A percentile compares a stretch with the other conserved stretches of the same genome.
Conservation (phyloP, 345 rosid genomes). For the Anastatica hierochuntica region DNA sequence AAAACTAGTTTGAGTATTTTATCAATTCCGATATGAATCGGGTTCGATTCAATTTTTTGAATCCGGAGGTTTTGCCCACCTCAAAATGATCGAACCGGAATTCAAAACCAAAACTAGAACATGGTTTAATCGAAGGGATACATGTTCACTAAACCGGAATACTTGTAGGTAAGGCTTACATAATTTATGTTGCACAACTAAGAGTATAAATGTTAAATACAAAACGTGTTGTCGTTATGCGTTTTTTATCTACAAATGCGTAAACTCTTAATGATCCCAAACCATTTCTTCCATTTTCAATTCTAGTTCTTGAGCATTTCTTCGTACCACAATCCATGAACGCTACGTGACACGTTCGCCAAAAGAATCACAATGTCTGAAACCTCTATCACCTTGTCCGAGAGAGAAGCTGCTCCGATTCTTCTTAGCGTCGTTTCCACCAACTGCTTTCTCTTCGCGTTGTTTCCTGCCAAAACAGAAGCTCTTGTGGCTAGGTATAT, state of each 20-base stretch:
- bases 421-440: slow-evolving; percentile 46
- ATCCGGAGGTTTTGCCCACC: too few relatives aligned
- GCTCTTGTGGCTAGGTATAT: slow-evolving; percentile 63
- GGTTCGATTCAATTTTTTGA: too few relatives aligned
- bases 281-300: neutral
- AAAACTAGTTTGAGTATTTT: too few relatives aligned
- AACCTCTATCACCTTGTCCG: slow-evolving; percentile 50
- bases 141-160: too few relatives aligned
- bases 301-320: slow-evolving; percentile 26
- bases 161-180: too few relatives aligned
- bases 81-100: too few relatives aligned
- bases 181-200: neutral
- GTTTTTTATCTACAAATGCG: slow-evolving; percentile 7
- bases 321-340: slow-evolving; percentile 64
- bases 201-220: neutral
- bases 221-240: slow-evolving; percentile 6
- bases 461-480: slow-evolving; percentile 56
- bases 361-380: slow-evolving; percentile 48
- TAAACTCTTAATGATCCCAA: neutral
- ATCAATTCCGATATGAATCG: too few relatives aligned
- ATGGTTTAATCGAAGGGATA: too few relatives aligned
- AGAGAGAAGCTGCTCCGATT: slow-evolving; percentile 48
- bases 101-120: too few relatives aligned
- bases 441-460: slow-evolving; percentile 37
- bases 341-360: slow-evolving; percentile 48